Evolutionary conservation across 441 rosid genomes (phyloP).

Genomic region (Metrosideros polymorpha): DNA sequence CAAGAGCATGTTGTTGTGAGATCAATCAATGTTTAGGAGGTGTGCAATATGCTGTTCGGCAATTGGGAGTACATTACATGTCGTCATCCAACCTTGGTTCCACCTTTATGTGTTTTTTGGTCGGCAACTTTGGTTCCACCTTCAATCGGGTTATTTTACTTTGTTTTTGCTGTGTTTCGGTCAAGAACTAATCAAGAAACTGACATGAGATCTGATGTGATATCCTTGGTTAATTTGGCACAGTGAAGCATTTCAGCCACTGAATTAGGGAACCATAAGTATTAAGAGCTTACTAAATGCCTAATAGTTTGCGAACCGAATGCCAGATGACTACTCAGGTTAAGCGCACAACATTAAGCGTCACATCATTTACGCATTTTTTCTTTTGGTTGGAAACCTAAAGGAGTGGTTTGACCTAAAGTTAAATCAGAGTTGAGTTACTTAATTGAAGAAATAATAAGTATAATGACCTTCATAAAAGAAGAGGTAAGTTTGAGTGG

Average conservation of each 20-base stretch:
- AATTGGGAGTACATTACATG: neutral
- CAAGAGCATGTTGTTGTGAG: neutral
- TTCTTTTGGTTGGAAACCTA: neutral
- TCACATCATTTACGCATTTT: neutral
- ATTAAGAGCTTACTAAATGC: neutral
- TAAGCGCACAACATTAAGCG: neutral
- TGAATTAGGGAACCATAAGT: neutral
- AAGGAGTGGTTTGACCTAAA: neutral
- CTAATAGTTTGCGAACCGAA: neutral
- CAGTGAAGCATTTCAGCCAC: neutral
- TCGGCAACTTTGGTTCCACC: neutral
- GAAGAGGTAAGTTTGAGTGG: neutral
- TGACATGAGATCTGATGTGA: neutral
- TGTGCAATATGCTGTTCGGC: neutral
- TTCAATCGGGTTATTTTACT: neutral
- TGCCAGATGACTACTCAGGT: neutral
- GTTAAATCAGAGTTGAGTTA: neutral
- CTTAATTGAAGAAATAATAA: neutral
- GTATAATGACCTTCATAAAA: neutral
- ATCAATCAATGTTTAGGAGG: neutral
- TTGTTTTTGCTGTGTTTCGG: neutral
- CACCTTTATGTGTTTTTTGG: too few species aligned
- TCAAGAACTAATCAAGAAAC: neutral
- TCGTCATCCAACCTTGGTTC: neutral
- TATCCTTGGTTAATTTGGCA: neutral